These are phyloP conservation scores for Phytopythium litorale DNA, from an alignment of 352 stramenopile genomes.

Conservation along the genomic window DNA sequence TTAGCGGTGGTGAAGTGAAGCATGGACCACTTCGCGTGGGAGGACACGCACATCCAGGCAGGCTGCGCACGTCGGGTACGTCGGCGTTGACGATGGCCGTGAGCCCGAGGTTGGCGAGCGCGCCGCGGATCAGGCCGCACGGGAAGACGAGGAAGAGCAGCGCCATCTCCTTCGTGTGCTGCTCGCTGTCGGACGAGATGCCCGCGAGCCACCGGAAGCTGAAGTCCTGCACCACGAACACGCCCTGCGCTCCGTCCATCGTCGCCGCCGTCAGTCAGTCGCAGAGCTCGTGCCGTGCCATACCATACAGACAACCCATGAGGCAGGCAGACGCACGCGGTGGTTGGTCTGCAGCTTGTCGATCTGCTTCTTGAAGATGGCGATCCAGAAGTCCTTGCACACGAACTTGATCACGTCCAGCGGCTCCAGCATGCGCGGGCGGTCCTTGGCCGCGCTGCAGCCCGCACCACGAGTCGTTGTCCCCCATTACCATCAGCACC, in stretches of 20 bases:
- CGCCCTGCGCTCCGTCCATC: constrained; percentile 28
- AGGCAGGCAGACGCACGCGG: constrained; percentile 50
- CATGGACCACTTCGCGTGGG: not conserved
- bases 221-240: constrained; percentile 96
- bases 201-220: constrained; percentile 90
- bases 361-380: constrained; percentile 98
- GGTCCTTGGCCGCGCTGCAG: constrained; percentile 53
- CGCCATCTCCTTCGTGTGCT: constrained; percentile 88
- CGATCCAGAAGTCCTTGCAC: constrained; percentile 98
- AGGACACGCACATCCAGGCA: constrained; percentile 86
- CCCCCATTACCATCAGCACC: not conserved
- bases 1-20: not conserved
- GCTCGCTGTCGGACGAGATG: constrained; percentile 74
- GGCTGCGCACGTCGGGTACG: constrained; percentile 86
- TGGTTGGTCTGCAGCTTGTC: constrained; percentile 99
- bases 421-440: constrained; percentile 79
- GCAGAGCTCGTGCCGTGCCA: not conserved
- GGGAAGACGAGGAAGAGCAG: constrained; percentile 94
- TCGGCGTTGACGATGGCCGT: constrained; percentile 94
- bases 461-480: too few species aligned
- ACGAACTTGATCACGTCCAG: constrained; percentile 98
- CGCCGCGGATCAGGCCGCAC: constrained; percentile 93
- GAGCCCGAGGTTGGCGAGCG: constrained; percentile 94
- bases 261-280: not conserved
- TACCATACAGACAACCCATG: too few species aligned